phyloP scores from a whole-genome alignment of 2,329 filamentous ascomycete species.

The Diaporthe sp. region DNA sequence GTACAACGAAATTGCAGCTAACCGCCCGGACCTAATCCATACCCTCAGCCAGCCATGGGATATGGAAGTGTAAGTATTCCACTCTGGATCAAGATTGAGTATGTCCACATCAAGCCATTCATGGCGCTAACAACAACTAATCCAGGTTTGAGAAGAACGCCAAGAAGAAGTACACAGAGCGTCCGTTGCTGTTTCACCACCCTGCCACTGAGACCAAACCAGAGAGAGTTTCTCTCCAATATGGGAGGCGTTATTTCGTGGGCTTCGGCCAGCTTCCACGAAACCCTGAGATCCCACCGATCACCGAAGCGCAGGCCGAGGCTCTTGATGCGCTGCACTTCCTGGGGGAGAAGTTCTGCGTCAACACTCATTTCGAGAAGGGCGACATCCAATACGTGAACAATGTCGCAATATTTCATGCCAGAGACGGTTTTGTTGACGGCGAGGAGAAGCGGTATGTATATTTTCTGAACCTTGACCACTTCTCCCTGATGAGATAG shows the following conservation, averaged over 20 bases:
- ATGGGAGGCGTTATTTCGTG: slow-evolving; percentile 68
- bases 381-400: slow-evolving; percentile 67
- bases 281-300: slow-evolving; percentile 63
- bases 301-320: slow-evolving; percentile 63
- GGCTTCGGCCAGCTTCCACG: slow-evolving; percentile 66
- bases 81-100: slow-evolving; percentile 46
- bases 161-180: slow-evolving; percentile 54
- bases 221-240: slow-evolving; percentile 69
- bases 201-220: slow-evolving; percentile 54
- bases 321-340: slow-evolving; percentile 63
- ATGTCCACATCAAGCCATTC: fast-evolving
- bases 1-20: slow-evolving; percentile 71
- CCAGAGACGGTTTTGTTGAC: slow-evolving; percentile 60
- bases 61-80: slow-evolving; percentile 54
- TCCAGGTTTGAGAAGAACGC: slow-evolving; percentile 60
- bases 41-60: slow-evolving; percentile 64
- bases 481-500: slow-evolving; percentile 51
- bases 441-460: slow-evolving; percentile 55
- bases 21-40: slow-evolving; percentile 67
- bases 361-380: slow-evolving; percentile 57
- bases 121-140: slow-evolving; percentile 50
- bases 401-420: slow-evolving; percentile 65
- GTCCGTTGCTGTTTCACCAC: slow-evolving; percentile 68
- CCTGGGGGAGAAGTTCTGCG: slow-evolving; percentile 56
- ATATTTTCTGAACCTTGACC: slow-evolving; percentile 41